Base-by-base conservation (phyloP, 495 filamentous ascomycete genomes). In the Podospora pseudopauciseta region DNA sequence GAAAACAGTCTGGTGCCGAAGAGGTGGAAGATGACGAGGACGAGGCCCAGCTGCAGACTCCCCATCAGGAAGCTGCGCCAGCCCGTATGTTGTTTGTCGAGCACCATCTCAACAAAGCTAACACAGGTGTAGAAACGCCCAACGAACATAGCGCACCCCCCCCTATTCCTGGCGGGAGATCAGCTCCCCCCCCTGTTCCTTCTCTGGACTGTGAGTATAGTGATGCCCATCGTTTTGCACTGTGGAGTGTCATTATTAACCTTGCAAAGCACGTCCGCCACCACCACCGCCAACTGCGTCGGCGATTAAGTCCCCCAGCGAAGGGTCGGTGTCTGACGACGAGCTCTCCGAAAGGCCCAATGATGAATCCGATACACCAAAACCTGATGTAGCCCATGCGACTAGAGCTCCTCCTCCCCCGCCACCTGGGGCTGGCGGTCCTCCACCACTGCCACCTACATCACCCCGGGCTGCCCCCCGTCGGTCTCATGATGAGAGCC, bases 271-370 rank as follows among this genome's bases (percentile, higher is more conserved):
- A 64, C 88, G 88, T 68, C 84, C 87, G 55, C 77, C 80, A 69
- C 80, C 82, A 20, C 81, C 82, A 53, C 83, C 84, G 71, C 85
- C 83, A 28, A 74, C 81, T 68, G 78, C 84, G 9, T 77, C 78
- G 56, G 80, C 79, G 65, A 77, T 85, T 59, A 79, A 82, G 62
- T 91, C 92, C 56, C 89, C 86, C 34, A 93, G 89, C 69, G 84
- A 87, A 67, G 94, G 94, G 28, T 96, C 94, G 6, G 92, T 90
- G 74, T 97, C 94, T 11, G 96, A 96, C 78, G 96, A 98, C 78
- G 95, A 99, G 74, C 81, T 96, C 78, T 95, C 92, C n/a, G 79
- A 87, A 62, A 84, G 85, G 69, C 81, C 88, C 27, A 73, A 73
- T 59, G 73, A 74, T 26, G 71, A 75, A 34, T 65, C 70, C 71